Percentiles rank a stretch among this genome's conserved stretches.
These are phyloP conservation scores for Musa beccarii DNA, from an alignment of 176 grass and related monocot species.

Conservation along the genomic window DNA sequence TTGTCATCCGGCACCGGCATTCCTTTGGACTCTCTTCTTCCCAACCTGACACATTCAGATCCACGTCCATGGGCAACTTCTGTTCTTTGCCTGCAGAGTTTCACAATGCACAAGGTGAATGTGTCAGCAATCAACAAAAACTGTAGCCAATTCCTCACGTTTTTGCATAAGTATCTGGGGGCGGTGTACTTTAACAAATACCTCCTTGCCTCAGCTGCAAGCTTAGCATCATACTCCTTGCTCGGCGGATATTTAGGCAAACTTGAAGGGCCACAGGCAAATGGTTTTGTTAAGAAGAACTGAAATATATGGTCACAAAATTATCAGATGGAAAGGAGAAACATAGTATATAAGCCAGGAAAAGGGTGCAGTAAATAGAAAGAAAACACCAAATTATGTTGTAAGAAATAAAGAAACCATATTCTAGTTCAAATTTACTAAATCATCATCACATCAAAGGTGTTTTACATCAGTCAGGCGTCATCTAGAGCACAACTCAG, in stretches of 20 bases:
- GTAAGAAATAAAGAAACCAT: neutral
- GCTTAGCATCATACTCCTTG: slow-evolving; percentile 73
- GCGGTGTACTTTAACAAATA: neutral
- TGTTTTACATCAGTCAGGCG: no score
- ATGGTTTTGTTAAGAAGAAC: slow-evolving; percentile 54
- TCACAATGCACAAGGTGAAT: neutral
- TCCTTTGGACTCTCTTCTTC: slow-evolving; percentile 40
- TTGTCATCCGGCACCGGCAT: slow-evolving; percentile 27
- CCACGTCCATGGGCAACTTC: slow-evolving; percentile 30
- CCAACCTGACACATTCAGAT: slow-evolving; percentile 42
- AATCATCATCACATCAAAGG: no score
- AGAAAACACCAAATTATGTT: neutral
- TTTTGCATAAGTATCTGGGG: neutral
- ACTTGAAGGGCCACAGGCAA: slow-evolving; percentile 53
- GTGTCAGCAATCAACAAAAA: no score
- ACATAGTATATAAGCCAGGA: neutral
- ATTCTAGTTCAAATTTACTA: no score
- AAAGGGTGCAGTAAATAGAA: neutral
- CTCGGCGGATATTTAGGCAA: slow-evolving; percentile 61
- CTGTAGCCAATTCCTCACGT: neutral
- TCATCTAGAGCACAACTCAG: neutral
- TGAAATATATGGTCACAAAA: neutral
- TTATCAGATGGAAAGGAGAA: neutral
- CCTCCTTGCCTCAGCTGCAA: slow-evolving; percentile 44
- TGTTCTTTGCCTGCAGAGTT: slow-evolving; percentile 48